These are phyloP conservation scores for Pinguiococcus pyrenoidosus DNA, from an alignment of 108 stramenopile species.

Conservation along the genomic window DNA sequence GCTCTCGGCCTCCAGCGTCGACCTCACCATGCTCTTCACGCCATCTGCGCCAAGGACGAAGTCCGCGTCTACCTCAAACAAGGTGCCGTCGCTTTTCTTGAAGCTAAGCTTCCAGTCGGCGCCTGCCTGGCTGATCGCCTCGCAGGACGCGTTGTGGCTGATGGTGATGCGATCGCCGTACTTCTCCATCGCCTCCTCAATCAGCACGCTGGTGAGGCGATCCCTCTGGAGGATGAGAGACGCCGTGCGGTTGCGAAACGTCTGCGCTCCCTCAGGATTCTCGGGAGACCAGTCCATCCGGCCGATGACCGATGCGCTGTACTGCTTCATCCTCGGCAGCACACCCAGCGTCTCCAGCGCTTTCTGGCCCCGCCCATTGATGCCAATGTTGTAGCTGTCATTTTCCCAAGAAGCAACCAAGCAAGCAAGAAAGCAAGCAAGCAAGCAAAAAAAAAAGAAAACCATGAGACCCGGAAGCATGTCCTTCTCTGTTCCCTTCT, in stretches of 20 bases:
- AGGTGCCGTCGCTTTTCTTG: background rate
- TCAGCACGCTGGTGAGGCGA: constrained; percentile 19
- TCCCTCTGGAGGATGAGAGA: constrained; percentile 16
- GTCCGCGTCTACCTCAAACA: constrained; percentile 9
- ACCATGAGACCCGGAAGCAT: too few species aligned
- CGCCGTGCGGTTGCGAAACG: background rate
- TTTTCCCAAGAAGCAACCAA: too few species aligned
- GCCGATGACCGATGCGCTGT: constrained; percentile 52
- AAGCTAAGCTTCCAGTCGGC: background rate
- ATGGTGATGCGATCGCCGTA: constrained; percentile 13
- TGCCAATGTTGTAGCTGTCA: constrained; percentile 59
- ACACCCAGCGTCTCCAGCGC: constrained; percentile 54
- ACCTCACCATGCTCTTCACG: constrained; percentile 13
- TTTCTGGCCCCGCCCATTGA: constrained; percentile 61
- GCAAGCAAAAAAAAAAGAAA: too few species aligned
- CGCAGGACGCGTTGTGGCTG: constrained; percentile 13
- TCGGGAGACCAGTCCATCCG: constrained; percentile 59
- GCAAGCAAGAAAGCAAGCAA: too few species aligned
- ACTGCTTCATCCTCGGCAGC: constrained; percentile 46
- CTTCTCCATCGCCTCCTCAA: constrained; percentile 16
- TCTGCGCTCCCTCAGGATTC: constrained; percentile 31
- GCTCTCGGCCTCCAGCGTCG: constrained; percentile 5
- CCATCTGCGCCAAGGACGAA: constrained; percentile 26
- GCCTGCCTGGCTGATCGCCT: constrained; percentile 12
- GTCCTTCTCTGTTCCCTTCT: too few species aligned